Evolutionary conservation across 2,329 filamentous ascomycete species (phyloP).

Genomic region (Sporothrix pseudoabietina): DNA sequence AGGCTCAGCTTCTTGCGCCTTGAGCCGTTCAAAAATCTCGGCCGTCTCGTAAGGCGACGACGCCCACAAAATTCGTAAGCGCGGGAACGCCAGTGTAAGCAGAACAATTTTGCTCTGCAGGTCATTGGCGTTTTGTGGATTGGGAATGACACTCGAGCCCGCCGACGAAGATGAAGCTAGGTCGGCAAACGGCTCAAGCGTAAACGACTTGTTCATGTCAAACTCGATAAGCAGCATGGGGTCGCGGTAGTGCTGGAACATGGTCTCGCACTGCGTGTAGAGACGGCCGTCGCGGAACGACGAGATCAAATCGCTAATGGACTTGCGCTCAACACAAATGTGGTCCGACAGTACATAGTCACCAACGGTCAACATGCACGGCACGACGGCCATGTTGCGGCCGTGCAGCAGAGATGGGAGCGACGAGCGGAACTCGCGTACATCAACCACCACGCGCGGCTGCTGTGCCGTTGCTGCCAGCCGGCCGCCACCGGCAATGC

Average conservation of each 20-base stretch:
- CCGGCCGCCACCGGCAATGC: conserved; percentile 90
- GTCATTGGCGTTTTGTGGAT: conserved; percentile 63
- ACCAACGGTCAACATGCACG: conserved; percentile 93
- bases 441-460: conserved; percentile 89
- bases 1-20: conserved; percentile 85
- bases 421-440: conserved; percentile 92
- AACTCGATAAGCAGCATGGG: conserved; percentile 97
- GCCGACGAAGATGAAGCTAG: conserved; percentile 44
- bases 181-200: conserved; percentile 78
- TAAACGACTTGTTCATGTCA: conserved; percentile 96
- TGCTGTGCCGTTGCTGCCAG: conserved; percentile 83
- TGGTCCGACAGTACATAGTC: conserved; percentile 92
- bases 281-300: conserved; percentile 91
- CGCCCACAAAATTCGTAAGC: conserved; percentile 90
- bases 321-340: conserved; percentile 95
- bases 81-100: conserved; percentile 87
- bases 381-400: conserved; percentile 82
- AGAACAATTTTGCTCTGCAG: conserved; percentile 90
- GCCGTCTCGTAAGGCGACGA: conserved; percentile 92
- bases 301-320: conserved; percentile 83
- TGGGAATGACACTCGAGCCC: conserved; percentile 53
- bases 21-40: conserved; percentile 93
- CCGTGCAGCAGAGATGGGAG: conserved; percentile 90
- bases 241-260: conserved; percentile 88
- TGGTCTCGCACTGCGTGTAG: conserved; percentile 88